These are phyloP conservation scores for Pelargonium citronellum DNA, from an alignment of 441 rosid genomes.

Conservation along the genomic window DNA sequence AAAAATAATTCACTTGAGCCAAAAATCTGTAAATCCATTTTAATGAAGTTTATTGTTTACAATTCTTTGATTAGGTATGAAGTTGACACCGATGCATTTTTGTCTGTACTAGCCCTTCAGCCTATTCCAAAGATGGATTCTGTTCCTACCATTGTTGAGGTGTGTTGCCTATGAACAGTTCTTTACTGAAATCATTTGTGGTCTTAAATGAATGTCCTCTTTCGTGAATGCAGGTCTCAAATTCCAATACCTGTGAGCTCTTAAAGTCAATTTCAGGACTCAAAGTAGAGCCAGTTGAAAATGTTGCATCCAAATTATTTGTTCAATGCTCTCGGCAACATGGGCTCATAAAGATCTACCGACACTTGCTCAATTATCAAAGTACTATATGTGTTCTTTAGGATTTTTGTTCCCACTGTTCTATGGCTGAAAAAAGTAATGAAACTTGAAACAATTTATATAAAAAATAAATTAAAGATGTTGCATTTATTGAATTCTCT, in stretches of 20 bases:
- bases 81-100: constrained; percentile 86
- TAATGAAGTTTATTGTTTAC: constrained; percentile 22
- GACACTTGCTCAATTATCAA: constrained; percentile 85
- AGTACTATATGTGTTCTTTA: constrained; percentile 42
- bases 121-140: constrained; percentile 62
- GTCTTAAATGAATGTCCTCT: constrained; percentile 14
- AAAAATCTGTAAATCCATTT: background rate
- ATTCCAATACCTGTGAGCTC: constrained; percentile 71
- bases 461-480: too few species aligned
- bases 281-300: constrained; percentile 88
- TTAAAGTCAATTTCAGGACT: constrained; percentile 76
- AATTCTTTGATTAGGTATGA: constrained; percentile 59
- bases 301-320: constrained; percentile 81
- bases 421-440: background rate
- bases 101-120: constrained; percentile 92
- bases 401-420: constrained; percentile 12
- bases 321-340: constrained; percentile 96
- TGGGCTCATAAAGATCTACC: constrained; percentile 85
- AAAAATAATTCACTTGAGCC: constrained; percentile 15
- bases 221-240: constrained; percentile 62
- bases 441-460: too few species aligned
- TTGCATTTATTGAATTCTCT: too few species aligned
- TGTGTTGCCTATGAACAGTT: constrained; percentile 25
- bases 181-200: background rate
- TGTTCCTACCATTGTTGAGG: constrained; percentile 93